These are phyloP conservation scores for Hypoxylon rubiginosum DNA, from an alignment of 2,329 filamentous ascomycete genomes.

Conservation along the genomic window DNA sequence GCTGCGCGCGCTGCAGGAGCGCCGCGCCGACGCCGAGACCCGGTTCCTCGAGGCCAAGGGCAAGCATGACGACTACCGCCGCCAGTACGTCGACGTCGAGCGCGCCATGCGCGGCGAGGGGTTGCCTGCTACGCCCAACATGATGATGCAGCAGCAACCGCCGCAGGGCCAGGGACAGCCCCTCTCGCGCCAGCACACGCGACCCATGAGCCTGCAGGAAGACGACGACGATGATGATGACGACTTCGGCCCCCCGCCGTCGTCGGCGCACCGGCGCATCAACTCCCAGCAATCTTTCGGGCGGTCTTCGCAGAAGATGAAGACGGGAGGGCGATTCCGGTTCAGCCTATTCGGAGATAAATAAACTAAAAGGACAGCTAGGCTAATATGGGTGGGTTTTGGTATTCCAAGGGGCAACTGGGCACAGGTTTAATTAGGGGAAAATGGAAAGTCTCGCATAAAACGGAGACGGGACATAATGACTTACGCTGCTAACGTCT, in stretches of 20 bases:
- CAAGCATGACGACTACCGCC: conserved; percentile 61
- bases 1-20: conserved; percentile 57
- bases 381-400: conserved; percentile 4
- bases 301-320: conserved; percentile 48
- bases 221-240: conserved; percentile 44
- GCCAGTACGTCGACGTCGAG: conserved; percentile 59
- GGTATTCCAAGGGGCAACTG: background rate
- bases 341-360: conserved; percentile 49
- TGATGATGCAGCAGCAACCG: conserved; percentile 36
- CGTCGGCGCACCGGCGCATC: conserved; percentile 46
- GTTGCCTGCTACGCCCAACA: conserved; percentile 36
- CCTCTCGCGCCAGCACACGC: conserved; percentile 32
- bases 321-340: conserved; percentile 49
- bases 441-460: background rate
- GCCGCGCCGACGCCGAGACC: conserved; percentile 57
- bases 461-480: conserved; percentile 23
- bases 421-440: background rate
- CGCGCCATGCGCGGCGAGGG: conserved; percentile 59
- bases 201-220: conserved; percentile 46
- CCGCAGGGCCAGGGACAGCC: background rate
- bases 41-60: conserved; percentile 59
- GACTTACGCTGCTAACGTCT: conserved; percentile 38
- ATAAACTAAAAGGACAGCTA: conserved; percentile 1
- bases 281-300: conserved; percentile 53
- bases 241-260: conserved; percentile 39